Percentiles rank a stretch among this genome's conserved stretches.
Conservation (phyloP, 1,284 basidiomycete genomes). For the Boletus holoroseus region DNA sequence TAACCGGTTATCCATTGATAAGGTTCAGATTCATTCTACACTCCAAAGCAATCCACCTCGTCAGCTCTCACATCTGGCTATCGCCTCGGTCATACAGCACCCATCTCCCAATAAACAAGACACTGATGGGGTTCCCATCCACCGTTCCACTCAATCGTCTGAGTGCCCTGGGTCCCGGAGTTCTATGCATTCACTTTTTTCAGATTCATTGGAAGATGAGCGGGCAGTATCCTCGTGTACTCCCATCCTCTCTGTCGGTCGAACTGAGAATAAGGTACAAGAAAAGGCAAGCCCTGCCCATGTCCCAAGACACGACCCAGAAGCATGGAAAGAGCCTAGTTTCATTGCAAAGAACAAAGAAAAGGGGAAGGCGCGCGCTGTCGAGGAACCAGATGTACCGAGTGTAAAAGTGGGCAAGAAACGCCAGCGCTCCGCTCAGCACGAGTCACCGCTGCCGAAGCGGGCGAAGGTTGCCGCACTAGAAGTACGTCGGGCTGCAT, state of each 20-base stretch:
- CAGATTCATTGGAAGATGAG: constrained; percentile 8
- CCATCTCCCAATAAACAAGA: not conserved
- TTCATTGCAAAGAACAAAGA: constrained; percentile 23
- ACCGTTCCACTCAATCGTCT: not conserved
- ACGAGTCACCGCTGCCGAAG: constrained; percentile 15
- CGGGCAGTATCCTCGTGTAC: not conserved
- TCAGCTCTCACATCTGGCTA: not conserved
- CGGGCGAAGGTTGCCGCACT: constrained; percentile 4
- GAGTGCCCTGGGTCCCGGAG: constrained; percentile 5
- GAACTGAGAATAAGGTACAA: not conserved
- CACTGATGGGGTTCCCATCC: not conserved
- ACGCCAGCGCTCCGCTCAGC: constrained; percentile 10
- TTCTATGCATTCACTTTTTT: constrained; percentile 30
- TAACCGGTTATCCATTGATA: not conserved
- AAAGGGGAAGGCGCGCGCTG: constrained; percentile 18
- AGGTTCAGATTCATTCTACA: constrained; percentile 2
- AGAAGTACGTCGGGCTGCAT: not conserved
- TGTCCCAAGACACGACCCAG: constrained; percentile 19
- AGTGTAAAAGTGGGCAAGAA: constrained; percentile 12
- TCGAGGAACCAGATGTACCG: constrained; percentile 3
- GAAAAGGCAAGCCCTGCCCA: not conserved
- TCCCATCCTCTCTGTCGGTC: not conserved
- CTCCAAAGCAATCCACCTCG: not conserved
- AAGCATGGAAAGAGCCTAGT: constrained; percentile 29
- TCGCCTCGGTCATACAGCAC: not conserved